These are phyloP conservation scores for Pythium periplocum DNA, from an alignment of 352 stramenopile species.

Conservation along the genomic window DNA sequence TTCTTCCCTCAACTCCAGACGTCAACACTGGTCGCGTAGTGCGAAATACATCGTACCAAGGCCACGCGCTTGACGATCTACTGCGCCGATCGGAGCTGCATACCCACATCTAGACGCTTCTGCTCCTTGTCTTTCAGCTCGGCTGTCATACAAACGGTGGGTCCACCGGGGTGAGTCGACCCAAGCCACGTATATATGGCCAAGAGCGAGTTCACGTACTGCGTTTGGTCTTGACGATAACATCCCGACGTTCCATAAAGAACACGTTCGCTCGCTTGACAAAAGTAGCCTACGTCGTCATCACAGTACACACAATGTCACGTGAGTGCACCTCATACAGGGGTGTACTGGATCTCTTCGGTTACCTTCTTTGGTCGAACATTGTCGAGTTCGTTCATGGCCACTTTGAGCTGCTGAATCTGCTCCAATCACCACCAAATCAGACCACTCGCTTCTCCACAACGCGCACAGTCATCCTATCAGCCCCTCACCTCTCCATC, in stretches of 20 bases:
- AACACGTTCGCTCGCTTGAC: slow-evolving; percentile 68
- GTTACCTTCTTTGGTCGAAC: slow-evolving; percentile 64
- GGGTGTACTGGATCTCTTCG: too few species aligned
- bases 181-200: too few species aligned
- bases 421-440: slow-evolving; percentile 12
- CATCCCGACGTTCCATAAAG: slow-evolving; percentile 63
- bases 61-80: background rate
- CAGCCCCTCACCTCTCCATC: slow-evolving; percentile 26
- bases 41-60: too few species aligned
- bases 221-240: slow-evolving; percentile 64
- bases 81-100: slow-evolving; percentile 30
- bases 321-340: too few species aligned
- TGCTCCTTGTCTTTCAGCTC: slow-evolving; percentile 65
- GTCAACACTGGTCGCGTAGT: too few species aligned
- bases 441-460: too few species aligned
- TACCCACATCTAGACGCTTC: slow-evolving; percentile 44
- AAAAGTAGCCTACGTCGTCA: slow-evolving; percentile 42
- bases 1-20: too few species aligned
- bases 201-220: slow-evolving; percentile 21
- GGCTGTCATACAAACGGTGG: slow-evolving; percentile 17
- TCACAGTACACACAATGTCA: too few species aligned
- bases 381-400: slow-evolving; percentile 62
- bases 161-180: too few species aligned
- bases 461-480: too few species aligned
- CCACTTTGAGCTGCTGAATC: slow-evolving; percentile 77